Evolutionary conservation across 106 monocot genomes (phyloP), one percentile per base, ranked within the genome.

Genomic region (Apostasia ramifera): DNA sequence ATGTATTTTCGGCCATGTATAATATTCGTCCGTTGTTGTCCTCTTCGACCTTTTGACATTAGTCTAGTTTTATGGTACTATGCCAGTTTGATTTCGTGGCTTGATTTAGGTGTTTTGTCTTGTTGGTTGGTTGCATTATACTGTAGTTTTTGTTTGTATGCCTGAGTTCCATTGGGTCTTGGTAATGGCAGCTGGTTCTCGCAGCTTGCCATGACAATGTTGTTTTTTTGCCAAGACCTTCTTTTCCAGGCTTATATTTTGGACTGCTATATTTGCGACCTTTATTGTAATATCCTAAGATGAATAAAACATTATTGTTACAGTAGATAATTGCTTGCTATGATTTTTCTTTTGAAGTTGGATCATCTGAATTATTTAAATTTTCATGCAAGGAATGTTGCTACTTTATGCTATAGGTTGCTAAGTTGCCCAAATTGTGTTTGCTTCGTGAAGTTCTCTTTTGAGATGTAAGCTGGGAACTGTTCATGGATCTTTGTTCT

Each of bases 111-210:
- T 54, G 8, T 57, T 3, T 3, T 40, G 38, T 59, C 40, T 10
- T 73, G 73, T 63, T 45, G 26, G 26, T 26, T 40, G 62, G 82
- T 83, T 79, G 83, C 86, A 80, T 86, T 80, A 70, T 69, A 48
- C 76, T 58, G 82, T 71, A 26, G 26, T 26, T 26, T 76, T 77
- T 64, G n/a, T 79, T 82, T 82, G 52, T 72, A 59, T 53, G 71
- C 76, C 76, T 68, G 63, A 47, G 70, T 61, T 66, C 40, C 45
- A 52, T 50, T 44, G 73, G 79, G 81, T 67, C 64, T 69, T 67
- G 72, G 79, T 72, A 12, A 59, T 66, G 71, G 78, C 71, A 42
- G 74, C 74, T 12, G 8, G 44, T 68, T 66, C 45, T 51, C 69
- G 38, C 8, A 66, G 74, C 40, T 26, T 40, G 74, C 75, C 69